Base-by-base conservation (phyloP, 2,329 filamentous ascomycete genomes). In the Orbilia brochopaga region DNA sequence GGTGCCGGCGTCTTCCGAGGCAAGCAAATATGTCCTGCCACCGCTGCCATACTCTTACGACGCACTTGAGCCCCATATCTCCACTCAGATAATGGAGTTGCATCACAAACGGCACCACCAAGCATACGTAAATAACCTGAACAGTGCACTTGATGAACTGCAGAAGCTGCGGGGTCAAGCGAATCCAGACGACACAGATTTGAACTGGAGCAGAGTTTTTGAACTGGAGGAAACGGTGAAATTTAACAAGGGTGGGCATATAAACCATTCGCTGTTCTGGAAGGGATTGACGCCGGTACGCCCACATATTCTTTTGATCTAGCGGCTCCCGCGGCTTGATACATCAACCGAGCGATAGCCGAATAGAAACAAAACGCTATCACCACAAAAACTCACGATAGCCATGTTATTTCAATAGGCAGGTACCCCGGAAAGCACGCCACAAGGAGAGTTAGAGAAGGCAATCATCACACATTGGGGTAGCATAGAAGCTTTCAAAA, bases 181-280 rank as follows among this genome's bases (percentile, higher is more conserved):
- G 15, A 50, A 58, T 48, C 8, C 19, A 11, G 24, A 58, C 6
- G 61, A 60, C 5, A 4, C 11, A 42, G 46, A 23, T 21, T 54
- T 50, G 19, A 35, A 21, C 24, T 55, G 21, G 59, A 54, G 46
- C 37, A 42, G 21, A 54, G 8, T 8, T 8, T 32, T 32, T 8
- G 27, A 32, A 1, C 37, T 70, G 40, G 46, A 64, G 15, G 66
- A 59, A 4, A 70, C 59, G 0, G 54, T 59, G 35, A 62, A 88
- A 77, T 96, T 96, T 85, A 91, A 96, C 79, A 91, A 89, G 52
- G 92, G 92, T 40, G 92, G 92, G 3, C 92, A 96, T 83, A 88
- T 95, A 81, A 97, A 97, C 82, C 92, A 96, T 83, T 88, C 87
- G 0, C 86, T 96, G 44, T 96, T 96, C 84, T 97, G 92, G 92